Evolutionary conservation across 768 basidiomycete genomes (phyloP).

Genomic region (Chalciporus sphaerocephalus): DNA sequence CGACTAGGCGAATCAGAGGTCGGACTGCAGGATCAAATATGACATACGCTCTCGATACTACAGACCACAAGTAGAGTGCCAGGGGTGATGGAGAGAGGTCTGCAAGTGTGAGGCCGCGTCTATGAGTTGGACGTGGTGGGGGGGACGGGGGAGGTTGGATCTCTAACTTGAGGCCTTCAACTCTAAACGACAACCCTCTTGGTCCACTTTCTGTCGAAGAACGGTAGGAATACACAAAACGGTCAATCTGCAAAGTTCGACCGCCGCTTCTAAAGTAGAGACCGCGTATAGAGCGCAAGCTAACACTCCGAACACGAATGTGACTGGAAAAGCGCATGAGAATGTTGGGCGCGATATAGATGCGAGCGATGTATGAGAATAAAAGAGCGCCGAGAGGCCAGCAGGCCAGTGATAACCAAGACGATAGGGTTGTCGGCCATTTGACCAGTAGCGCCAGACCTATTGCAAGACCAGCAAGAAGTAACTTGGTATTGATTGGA

Average conservation of each 20-base stretch:
- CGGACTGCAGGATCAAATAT: slow-evolving; percentile 57
- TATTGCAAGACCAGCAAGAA: slow-evolving; percentile 12
- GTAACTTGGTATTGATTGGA: slow-evolving; percentile 4
- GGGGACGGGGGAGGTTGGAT: slow-evolving; percentile 29
- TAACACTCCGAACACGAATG: slow-evolving; percentile 67
- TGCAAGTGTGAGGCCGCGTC: slow-evolving; percentile 43
- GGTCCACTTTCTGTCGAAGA: slow-evolving; percentile 43
- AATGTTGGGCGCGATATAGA: slow-evolving; percentile 62
- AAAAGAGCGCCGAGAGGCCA: slow-evolving; percentile 51
- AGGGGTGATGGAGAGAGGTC: slow-evolving; percentile 35
- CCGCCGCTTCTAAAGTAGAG: slow-evolving; percentile 59
- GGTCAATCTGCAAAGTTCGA: slow-evolving; percentile 58
- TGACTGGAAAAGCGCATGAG: slow-evolving; percentile 55
- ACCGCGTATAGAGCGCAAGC: slow-evolving; percentile 73
- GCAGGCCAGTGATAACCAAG: slow-evolving; percentile 41
- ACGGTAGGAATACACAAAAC: slow-evolving; percentile 57
- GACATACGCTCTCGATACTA: slow-evolving; percentile 36
- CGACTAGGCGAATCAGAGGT: slow-evolving; percentile 53
- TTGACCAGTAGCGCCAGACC: slow-evolving; percentile 10
- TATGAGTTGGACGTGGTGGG: slow-evolving; percentile 24
- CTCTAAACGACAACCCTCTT: slow-evolving; percentile 56
- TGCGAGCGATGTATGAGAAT: slow-evolving; percentile 57
- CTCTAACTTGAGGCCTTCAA: slow-evolving; percentile 58
- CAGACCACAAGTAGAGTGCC: slow-evolving; percentile 31
- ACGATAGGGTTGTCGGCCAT: slow-evolving; percentile 24